Evolutionary conservation across 805 yeast genomes (phyloP), one percentile per base, ranked within the genome.

Genomic region (Candida adriatica): DNA sequence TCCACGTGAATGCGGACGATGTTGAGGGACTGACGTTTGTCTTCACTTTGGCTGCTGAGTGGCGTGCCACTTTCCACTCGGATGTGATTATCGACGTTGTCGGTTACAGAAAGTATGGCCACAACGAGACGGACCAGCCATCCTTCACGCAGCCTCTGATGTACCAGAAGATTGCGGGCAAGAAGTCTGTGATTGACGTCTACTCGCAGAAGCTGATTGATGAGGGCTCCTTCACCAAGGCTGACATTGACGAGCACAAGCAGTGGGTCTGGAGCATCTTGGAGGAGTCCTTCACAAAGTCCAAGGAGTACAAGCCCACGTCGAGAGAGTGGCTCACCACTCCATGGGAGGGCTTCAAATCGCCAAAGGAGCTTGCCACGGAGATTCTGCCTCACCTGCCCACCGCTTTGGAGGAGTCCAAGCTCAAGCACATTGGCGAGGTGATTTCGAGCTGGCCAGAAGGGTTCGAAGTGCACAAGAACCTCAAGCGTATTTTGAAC

Each of bases 51-150:
- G 98, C 98, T 45, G 97, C 98, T 39, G 96, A 92, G 65, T 92
- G 95, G 94, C 82, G 98, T 68, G 84, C 92, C 29, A 79, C 85
- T 39, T 92, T 84, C 92, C 90, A 90, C 68, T 73, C 94, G 38
- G 98, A 92, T 58, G 97, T 87, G 37, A 85, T 92, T 52, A 77
- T 92, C 53, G 99, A 92, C 63, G 79, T 92, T 55, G 96, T 92
- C 55, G 95, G 98, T 61, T 92, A 92, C 83, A 79, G 99, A 68
- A 90, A 88, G 63, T 76, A 92, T 60, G 99, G 99, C 59, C 99
- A 92, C 73, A 92, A 92, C 62, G 99, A 92, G 73, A 92, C 97
- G 45, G 99, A 92, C 66, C 99, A 92, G 70, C 99, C 99, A 38
- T 70, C 94, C 21, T 92, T 92, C 75, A 92, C 99, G 27, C 99